phyloP scores from a whole-genome alignment of 805 yeast species.

The Starmerella stellata region DNA sequence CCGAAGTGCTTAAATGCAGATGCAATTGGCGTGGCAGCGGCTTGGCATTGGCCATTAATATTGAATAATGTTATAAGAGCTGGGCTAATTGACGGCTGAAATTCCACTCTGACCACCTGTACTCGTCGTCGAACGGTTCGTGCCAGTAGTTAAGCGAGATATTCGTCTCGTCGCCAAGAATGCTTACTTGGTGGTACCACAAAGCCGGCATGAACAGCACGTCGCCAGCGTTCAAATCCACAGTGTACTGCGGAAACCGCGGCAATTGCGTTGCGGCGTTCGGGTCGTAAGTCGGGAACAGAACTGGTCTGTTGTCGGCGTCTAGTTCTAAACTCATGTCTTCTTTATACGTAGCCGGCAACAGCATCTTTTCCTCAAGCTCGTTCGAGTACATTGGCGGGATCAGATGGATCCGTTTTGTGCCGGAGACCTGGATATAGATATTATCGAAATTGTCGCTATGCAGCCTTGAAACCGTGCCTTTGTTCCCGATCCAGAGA shows the following conservation, averaged over 20 bases:
- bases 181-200: constrained; percentile 27
- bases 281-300: constrained; percentile 25
- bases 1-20: too few relatives aligned
- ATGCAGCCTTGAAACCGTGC: constrained; percentile 22
- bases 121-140: constrained; percentile 15
- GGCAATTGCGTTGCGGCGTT: constrained; percentile 3
- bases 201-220: constrained; percentile 25
- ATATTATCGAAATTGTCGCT: constrained; percentile 26
- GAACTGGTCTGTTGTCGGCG: constrained; percentile 8
- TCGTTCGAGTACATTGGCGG: constrained; percentile 23
- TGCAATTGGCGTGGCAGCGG: too few relatives aligned
- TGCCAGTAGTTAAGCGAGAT: constrained; percentile 24
- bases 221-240: constrained; percentile 24
- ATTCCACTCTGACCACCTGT: constrained; percentile 22
- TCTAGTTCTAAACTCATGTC: constrained; percentile 13
- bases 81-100: constrained; percentile 14
- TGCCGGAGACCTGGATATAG: constrained; percentile 23
- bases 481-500: constrained; percentile 24
- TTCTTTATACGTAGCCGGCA: constrained; percentile 19
- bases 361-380: constrained; percentile 19
- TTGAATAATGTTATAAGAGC: neutral
- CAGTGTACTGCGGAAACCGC: constrained; percentile 17
- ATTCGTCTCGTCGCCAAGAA: constrained; percentile 12
- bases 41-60: too few relatives aligned
- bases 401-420: constrained; percentile 22